Evolutionary conservation across 208 protist species (phyloP), one percentile per base, ranked within the genome.

Genomic region (Strigomonas culicis): DNA sequence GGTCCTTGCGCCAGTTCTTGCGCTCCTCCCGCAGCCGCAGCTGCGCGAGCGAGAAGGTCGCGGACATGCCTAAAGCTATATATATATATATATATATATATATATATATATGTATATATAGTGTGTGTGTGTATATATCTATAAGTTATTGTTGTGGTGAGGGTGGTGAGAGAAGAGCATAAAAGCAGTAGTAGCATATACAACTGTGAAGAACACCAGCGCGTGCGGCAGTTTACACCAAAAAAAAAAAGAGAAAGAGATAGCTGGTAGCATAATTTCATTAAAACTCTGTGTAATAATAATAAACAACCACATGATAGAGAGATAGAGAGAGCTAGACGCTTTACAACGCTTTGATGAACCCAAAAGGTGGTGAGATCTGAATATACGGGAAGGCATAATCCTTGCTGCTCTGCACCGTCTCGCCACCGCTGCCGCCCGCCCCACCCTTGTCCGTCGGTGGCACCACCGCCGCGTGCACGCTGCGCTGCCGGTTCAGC

Each of bases 11-110:
- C 87, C 86, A 94, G 3, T 80, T 79, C 63, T 86, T 90, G 4
- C 90, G 79, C 84, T 96, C 90, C 82, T 96, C 87, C 7, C 87
- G 86, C 10, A 96, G 78, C 34, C 90, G 84, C 0, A 78, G 72
- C 57, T 93, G 83, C 4, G 90, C 90, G 13, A 96, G 74, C 0
- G 90, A 96, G 0, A 86, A 94, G 11, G 88, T 59, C 1, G 80
- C 83, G 32, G 84, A 84, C 87, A 88, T 94, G 44, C 34, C 4
- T 1, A 32, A 24, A n/a, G n/a, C n/a, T n/a, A n/a, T n/a, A n/a
- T n/a, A n/a, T n/a, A n/a, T n/a, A n/a, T n/a, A n/a, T n/a, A n/a
- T n/a, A n/a, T 50, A 30, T 32, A 55, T 4, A 30, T n/a, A 7
- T 22, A 27, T 58, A 3, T 10, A 7, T n/a, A 67, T 47, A 56